Evolutionary conservation across 2,329 filamentous ascomycete genomes (phyloP).

Genomic region (Aureobasidium sp.): DNA sequence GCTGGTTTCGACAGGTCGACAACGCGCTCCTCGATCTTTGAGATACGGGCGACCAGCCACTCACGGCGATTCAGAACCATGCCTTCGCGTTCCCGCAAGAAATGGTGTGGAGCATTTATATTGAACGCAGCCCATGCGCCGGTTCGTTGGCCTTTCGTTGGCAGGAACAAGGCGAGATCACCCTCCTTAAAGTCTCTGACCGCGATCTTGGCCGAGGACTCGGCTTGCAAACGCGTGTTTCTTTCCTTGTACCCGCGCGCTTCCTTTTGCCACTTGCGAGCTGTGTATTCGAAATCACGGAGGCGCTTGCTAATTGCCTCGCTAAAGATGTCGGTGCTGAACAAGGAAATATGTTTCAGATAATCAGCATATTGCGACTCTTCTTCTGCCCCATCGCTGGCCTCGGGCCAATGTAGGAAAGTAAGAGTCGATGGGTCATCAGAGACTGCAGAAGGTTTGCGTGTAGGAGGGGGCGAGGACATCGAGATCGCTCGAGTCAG

Average conservation of each 20-base stretch:
- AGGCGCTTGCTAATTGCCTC: conserved; percentile 83
- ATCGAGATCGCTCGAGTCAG: conserved; percentile 48
- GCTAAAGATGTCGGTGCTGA: conserved; percentile 76
- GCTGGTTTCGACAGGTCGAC: conserved; percentile 73
- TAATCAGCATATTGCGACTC: conserved; percentile 67
- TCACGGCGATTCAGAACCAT: conserved; percentile 80
- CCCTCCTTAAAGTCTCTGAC: conserved; percentile 95
- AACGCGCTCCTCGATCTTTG: conserved; percentile 82
- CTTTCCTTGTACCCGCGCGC: conserved; percentile 77
- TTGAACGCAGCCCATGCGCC: conserved; percentile 98
- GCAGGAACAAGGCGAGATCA: conserved; percentile 86
- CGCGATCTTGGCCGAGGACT: conserved; percentile 92
- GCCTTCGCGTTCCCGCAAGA: conserved; percentile 83
- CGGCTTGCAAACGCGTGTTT: conserved; percentile 69
- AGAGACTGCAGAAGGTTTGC: conserved; percentile 41
- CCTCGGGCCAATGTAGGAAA: conserved; percentile 76
- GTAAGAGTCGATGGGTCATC: conserved; percentile 51
- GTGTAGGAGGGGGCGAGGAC: conserved; percentile 50
- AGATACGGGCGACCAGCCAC: conserved; percentile 94
- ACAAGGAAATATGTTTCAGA: conserved; percentile 63
- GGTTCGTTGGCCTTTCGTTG: conserved; percentile 87
- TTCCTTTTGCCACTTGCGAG: conserved; percentile 89
- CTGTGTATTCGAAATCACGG: conserved; percentile 87
- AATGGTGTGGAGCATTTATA: conserved; percentile 93
- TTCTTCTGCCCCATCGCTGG: conserved; percentile 58